These are phyloP conservation scores for Phytophthora cactorum DNA, from an alignment of 352 stramenopile genomes.

Conservation along the genomic window DNA sequence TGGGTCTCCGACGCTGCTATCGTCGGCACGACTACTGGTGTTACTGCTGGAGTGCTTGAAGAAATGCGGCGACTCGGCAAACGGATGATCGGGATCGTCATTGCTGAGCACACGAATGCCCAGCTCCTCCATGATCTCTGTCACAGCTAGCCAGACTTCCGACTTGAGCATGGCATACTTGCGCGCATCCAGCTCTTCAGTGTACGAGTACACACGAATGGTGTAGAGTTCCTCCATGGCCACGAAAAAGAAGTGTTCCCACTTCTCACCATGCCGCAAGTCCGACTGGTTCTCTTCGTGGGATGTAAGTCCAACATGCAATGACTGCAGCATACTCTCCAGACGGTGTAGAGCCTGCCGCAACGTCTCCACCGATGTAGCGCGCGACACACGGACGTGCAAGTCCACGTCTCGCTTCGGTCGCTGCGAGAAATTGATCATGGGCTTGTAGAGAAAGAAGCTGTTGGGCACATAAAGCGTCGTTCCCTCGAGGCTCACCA, in stretches of 20 bases:
- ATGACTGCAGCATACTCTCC: slow-evolving; percentile 82
- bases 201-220: slow-evolving; percentile 89
- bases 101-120: slow-evolving; percentile 63
- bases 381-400: slow-evolving; percentile 60
- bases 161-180: slow-evolving; percentile 92
- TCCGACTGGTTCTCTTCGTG: slow-evolving; percentile 88
- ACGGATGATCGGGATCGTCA: slow-evolving; percentile 40
- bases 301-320: slow-evolving; percentile 86
- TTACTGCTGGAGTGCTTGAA: slow-evolving; percentile 34
- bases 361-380: slow-evolving; percentile 66
- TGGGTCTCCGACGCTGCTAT: slow-evolving; percentile 43
- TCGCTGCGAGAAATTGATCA: slow-evolving; percentile 89
- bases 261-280: slow-evolving; percentile 80
- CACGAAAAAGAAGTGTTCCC: slow-evolving; percentile 86
- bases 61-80: slow-evolving; percentile 44
- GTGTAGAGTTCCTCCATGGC: slow-evolving; percentile 87
- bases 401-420: slow-evolving; percentile 87
- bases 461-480: slow-evolving; percentile 87
- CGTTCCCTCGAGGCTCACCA: slow-evolving; percentile 83
- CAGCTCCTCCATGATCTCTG: slow-evolving; percentile 90
- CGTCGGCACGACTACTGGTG: slow-evolving; percentile 21
- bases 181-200: slow-evolving; percentile 82
- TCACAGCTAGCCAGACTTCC: slow-evolving; percentile 88
- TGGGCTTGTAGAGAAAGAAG: slow-evolving; percentile 91
- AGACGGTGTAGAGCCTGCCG: slow-evolving; percentile 64